Evolutionary conservation across 495 filamentous ascomycete genomes (phyloP), one percentile per base, ranked within the genome.

Genomic region (Neurospora sp.): DNA sequence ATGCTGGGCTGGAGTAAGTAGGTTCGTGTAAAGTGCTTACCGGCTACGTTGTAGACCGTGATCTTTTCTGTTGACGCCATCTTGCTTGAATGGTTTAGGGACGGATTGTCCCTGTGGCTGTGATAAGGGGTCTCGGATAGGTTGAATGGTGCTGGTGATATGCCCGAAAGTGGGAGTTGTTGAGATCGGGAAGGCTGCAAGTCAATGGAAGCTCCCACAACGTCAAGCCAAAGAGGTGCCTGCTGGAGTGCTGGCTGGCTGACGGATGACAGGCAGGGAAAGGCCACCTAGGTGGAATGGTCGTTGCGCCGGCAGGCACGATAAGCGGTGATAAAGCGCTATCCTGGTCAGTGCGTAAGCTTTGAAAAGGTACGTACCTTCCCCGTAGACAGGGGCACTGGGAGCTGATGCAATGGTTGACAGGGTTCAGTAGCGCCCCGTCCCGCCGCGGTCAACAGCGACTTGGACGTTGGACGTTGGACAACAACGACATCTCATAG

Each of bases 41-140:
- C 90, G 68, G 90, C 83, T 65, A 92, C 82, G 69, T 91, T 92
- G 81, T 93, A 87, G 70, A 92, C 89, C 9, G 87, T 82, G 48
- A 93, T 90, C 73, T 89, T 90, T 74, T 87, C 84, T 79, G 84
- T 82, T 20, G 82, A 80, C 10, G 83, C 72, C 81, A 87, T 86
- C 71, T 75, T 84, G 74, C 9, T 70, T 65, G 27, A 65, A 31
- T 65, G 6, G 6, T 18, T 16, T 8, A 9, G 53, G 14, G 53
- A 35, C 27, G 14, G 14, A 9, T 7, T 8, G 53, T 35, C 53
- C 53, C 27, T 31, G 12, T 65, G 4, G 6, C 6, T 59, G 10
- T 59, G 10, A 1, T 59, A 10, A 5, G 10, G 4, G 9, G 9
- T 12, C 45, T 53, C 4, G n/a, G 9, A 44, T 53, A 14, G 48